Base-by-base conservation (phyloP, 148 eudicot genomes). In the Vaccinium corymbosum region DNA sequence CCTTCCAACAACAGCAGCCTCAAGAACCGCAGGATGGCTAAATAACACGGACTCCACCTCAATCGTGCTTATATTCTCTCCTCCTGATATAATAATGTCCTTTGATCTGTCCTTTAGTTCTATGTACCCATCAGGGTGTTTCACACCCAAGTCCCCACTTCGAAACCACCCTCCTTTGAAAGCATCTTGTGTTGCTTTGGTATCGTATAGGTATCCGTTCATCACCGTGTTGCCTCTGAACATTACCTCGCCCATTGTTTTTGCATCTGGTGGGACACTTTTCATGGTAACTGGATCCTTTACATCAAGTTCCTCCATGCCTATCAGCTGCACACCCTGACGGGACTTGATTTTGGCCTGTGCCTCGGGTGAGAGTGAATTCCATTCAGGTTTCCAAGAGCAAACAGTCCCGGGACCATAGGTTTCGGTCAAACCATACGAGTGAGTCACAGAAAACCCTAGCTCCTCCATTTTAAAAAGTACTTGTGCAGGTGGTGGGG, bases 221-320 rank as follows among this genome's bases (percentile, higher is more conserved):
- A 94, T 94, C 16, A 94, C 88, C 0, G 94, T 92, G 85, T 94
- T 94, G 38, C 97, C 97, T 79, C 97, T 86, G 32, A 94, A 87
- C 97, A 94, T 91, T 76, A 94, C 92, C 87, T 94, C 97, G 0
- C 97, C 97, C 51, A 92, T 87, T 66, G 97, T 94, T 78, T 81
- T 89, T 11, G 88, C 93, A 85, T 94, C 97, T 0, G 85, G n/a
- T 2, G 94, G 92, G 11, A 92, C 91, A 35, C 91, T 92, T 81
- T 86, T 48, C 94, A 91, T 89, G 48, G 93, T 91, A 15, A 17
- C 73, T 1, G 92, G 89, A 80, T 94, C 88, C 74, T 88, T 94
- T 20, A 94, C 76, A 74, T 94, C 97, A 1, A 90, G 83, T 78
- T 89, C 94, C 82, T 91, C 94, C 79, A 94, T 14, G 70, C 90